These are phyloP conservation scores for Ceratobasidium papillatum DNA, from an alignment of 1,284 basidiomycete genomes.

Conservation along the genomic window DNA sequence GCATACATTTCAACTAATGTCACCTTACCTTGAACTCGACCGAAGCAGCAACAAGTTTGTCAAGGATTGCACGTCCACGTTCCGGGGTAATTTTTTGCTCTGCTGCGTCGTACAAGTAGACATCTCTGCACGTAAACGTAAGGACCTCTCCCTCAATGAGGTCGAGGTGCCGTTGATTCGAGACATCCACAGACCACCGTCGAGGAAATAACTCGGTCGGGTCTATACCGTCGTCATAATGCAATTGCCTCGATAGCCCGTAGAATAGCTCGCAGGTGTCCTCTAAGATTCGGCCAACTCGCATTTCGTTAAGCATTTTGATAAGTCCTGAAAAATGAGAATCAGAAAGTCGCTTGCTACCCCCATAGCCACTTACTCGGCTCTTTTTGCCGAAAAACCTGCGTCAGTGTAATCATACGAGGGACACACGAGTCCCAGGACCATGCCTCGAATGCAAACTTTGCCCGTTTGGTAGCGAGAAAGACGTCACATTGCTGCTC, in stretches of 20 bases:
- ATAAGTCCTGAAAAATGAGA: slow-evolving; percentile 62
- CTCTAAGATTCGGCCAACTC: slow-evolving; percentile 28
- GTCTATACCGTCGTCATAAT: slow-evolving; percentile 35
- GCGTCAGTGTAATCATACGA: slow-evolving; percentile 65
- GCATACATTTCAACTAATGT: too few species aligned
- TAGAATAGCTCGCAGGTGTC: slow-evolving; percentile 18
- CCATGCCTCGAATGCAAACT: slow-evolving; percentile 85
- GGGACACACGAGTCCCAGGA: slow-evolving; percentile 72
- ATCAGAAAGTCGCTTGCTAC: neutral
- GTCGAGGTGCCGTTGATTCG: slow-evolving; percentile 37
- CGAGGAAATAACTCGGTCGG: slow-evolving; percentile 41
- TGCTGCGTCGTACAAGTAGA: slow-evolving; percentile 48
- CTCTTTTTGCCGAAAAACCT: slow-evolving; percentile 66
- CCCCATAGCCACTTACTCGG: slow-evolving; percentile 21
- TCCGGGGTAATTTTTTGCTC: slow-evolving; percentile 44
- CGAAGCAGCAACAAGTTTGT: slow-evolving; percentile 48
- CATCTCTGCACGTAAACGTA: slow-evolving; percentile 34
- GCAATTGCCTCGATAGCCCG: slow-evolving; percentile 31
- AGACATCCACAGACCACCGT: slow-evolving; percentile 30
- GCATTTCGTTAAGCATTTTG: slow-evolving; percentile 41
- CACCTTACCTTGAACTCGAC: slow-evolving; percentile 19
- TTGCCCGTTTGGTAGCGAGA: slow-evolving; percentile 45
- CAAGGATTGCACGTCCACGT: slow-evolving; percentile 48
- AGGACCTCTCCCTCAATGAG: neutral
- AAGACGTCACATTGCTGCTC: slow-evolving; percentile 53